A percentile compares a stretch with the other conserved stretches of the same genome.
These are phyloP conservation scores for Geranomyces variabilis DNA, from an alignment of 192 early-diverging fungal species.

Conservation along the genomic window DNA sequence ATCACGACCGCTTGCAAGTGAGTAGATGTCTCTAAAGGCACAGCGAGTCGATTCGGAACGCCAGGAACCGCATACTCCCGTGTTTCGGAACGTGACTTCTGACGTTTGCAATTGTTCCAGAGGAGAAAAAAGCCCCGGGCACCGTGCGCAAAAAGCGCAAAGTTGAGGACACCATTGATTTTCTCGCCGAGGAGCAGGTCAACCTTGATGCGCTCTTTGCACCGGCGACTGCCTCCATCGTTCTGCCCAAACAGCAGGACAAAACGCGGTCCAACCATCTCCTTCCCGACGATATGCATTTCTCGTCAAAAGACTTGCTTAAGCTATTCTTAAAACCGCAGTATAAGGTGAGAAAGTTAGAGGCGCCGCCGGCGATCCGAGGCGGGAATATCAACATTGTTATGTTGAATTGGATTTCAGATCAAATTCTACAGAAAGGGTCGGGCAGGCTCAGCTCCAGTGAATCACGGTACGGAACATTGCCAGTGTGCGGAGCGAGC, in stretches of 20 bases:
- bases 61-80: background rate
- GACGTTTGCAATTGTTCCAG: slow-evolving; percentile 2
- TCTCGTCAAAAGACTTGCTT: slow-evolving; percentile 67
- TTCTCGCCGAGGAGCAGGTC: slow-evolving; percentile 13
- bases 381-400: background rate
- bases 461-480: slow-evolving; percentile 2
- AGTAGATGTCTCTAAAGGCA: background rate
- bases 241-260: slow-evolving; percentile 58
- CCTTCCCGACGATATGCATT: slow-evolving; percentile 85
- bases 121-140: background rate
- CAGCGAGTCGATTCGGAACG: background rate
- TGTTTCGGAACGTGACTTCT: background rate
- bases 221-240: slow-evolving; percentile 55
- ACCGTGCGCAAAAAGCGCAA: slow-evolving; percentile 28
- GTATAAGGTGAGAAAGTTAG: slow-evolving; percentile 34
- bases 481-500: too few species aligned
- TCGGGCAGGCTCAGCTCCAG: slow-evolving; percentile 6
- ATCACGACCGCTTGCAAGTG: slow-evolving; percentile 20
- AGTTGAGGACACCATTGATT: slow-evolving; percentile 21
- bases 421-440: slow-evolving; percentile 33
- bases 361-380: background rate
- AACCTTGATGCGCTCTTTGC: slow-evolving; percentile 67
- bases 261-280: slow-evolving; percentile 56
- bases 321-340: slow-evolving; percentile 54
- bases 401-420: background rate